Percentiles rank a stretch among this genome's conserved stretches.
Evolutionary conservation across 2,329 filamentous ascomycete genomes (phyloP).

Genomic region (Colletotrichum theobromicola): DNA sequence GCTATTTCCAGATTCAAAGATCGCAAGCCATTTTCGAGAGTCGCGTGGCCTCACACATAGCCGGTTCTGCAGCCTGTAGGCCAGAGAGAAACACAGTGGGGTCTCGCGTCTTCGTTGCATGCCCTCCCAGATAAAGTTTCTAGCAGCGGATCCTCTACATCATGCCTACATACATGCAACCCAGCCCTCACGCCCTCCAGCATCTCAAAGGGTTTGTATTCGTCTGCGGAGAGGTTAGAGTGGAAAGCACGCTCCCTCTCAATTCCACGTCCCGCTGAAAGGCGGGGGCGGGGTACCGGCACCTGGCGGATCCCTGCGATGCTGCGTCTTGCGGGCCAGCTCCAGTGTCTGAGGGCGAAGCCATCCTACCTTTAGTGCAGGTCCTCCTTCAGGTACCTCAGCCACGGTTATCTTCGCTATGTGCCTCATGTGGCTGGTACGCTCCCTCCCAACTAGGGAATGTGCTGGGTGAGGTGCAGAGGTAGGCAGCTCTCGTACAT

Average conservation of each 20-base stretch:
- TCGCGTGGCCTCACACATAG: neutral
- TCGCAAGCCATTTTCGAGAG: neutral
- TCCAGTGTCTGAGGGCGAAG: neutral
- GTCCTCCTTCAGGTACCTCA: no score
- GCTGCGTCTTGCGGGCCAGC: neutral
- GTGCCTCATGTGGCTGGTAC: neutral
- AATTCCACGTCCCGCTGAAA: neutral
- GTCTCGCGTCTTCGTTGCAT: neutral
- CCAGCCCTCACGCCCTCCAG: neutral
- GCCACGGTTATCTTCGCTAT: neutral
- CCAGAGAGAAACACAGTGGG: neutral
- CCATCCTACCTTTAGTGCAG: no score
- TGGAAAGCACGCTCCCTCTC: neutral
- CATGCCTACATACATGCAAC: neutral
- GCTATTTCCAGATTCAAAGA: neutral
- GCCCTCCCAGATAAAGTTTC: neutral
- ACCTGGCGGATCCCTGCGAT: neutral
- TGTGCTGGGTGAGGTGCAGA: neutral
- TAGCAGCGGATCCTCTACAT: neutral
- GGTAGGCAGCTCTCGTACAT: neutral
- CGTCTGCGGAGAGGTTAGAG: neutral
- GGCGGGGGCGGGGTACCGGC: neutral
- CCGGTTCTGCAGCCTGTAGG: neutral
- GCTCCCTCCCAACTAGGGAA: neutral
- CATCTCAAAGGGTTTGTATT: neutral